Evolutionary conservation across 805 yeast genomes (phyloP).

Genomic region (Kazachstania martiniae): DNA sequence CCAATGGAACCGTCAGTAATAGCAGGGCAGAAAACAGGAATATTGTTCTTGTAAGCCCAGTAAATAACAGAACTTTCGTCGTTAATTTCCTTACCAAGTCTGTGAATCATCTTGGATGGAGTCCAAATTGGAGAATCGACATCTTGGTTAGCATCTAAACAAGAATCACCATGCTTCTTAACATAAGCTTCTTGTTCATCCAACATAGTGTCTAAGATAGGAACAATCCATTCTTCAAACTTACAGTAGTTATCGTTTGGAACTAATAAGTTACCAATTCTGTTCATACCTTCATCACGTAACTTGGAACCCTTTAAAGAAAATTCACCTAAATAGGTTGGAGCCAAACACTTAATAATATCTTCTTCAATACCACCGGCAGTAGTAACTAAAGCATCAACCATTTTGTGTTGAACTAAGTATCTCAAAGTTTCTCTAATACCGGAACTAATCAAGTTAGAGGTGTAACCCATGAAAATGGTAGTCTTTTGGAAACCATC

Average conservation of each 20-base stretch:
- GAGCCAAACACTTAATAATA: constrained; percentile 89
- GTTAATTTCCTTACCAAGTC: constrained; percentile 90
- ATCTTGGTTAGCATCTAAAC: constrained; percentile 41
- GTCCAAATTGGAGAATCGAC: constrained; percentile 64
- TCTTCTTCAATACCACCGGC: constrained; percentile 99
- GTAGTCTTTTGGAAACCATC: constrained; percentile 76
- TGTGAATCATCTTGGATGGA: constrained; percentile 83
- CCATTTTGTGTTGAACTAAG: constrained; percentile 88
- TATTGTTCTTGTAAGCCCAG: constrained; percentile 96
- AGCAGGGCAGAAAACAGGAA: constrained; percentile 96
- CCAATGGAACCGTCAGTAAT: constrained; percentile 97
- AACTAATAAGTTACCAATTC: constrained; percentile 92
- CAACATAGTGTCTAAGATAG: constrained; percentile 75
- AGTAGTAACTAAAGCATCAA: constrained; percentile 88
- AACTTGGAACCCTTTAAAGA: constrained; percentile 66
- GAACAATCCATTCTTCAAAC: constrained; percentile 98
- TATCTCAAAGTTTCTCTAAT: constrained; percentile 81
- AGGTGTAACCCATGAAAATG: constrained; percentile 90
- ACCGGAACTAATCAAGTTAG: constrained; percentile 91
- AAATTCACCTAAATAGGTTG: constrained; percentile 91
- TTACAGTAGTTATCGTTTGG: constrained; percentile 97
- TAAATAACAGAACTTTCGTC: constrained; percentile 88
- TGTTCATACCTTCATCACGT: constrained; percentile 92
- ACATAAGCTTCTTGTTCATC: constrained; percentile 77
- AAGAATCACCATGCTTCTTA: constrained; percentile 39